Evolutionary conservation across 495 filamentous ascomycete genomes (phyloP).

Genomic region (Chaetomidium leptoderma): DNA sequence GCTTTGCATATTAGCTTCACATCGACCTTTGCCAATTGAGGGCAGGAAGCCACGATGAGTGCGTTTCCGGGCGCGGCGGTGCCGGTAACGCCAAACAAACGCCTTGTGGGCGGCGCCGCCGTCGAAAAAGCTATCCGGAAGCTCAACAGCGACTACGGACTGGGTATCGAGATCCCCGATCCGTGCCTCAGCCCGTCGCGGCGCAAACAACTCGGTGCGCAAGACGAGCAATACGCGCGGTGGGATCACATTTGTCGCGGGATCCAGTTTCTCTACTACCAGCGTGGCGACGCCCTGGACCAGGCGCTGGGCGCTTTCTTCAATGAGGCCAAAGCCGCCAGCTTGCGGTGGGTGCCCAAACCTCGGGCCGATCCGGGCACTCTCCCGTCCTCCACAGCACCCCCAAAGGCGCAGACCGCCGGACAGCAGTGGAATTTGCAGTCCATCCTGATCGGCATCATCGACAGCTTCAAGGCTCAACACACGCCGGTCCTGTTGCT

Average conservation of each 20-base stretch:
- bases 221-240: slow-evolving; percentile 15
- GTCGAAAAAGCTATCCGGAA: slow-evolving; percentile 14
- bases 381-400: slow-evolving; percentile 3
- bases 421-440: slow-evolving; percentile 21
- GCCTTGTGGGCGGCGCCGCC: neutral
- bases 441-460: slow-evolving; percentile 13
- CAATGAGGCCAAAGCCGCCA: slow-evolving; percentile 18
- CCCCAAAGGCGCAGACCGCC: slow-evolving; percentile 15
- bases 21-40: neutral
- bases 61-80: neutral
- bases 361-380: slow-evolving; percentile 13
- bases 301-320: slow-evolving; percentile 19
- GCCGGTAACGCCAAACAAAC: slow-evolving; percentile 21
- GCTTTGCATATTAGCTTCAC: neutral
- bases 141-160: slow-evolving; percentile 26
- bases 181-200: slow-evolving; percentile 16
- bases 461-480: slow-evolving; percentile 9
- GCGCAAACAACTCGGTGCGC: slow-evolving; percentile 12
- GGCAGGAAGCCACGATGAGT: neutral
- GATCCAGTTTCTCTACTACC: slow-evolving; percentile 22
- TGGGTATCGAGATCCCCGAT: slow-evolving; percentile 23
- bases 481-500: neutral
- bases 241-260: slow-evolving; percentile 18
- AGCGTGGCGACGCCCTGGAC: slow-evolving; percentile 12
- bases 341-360: slow-evolving; percentile 24